Evolutionary conservation across 2,329 filamentous ascomycete species (phyloP), one percentile per base, ranked within the genome.

Genomic region (Pseudogymnoascus sp.): DNA sequence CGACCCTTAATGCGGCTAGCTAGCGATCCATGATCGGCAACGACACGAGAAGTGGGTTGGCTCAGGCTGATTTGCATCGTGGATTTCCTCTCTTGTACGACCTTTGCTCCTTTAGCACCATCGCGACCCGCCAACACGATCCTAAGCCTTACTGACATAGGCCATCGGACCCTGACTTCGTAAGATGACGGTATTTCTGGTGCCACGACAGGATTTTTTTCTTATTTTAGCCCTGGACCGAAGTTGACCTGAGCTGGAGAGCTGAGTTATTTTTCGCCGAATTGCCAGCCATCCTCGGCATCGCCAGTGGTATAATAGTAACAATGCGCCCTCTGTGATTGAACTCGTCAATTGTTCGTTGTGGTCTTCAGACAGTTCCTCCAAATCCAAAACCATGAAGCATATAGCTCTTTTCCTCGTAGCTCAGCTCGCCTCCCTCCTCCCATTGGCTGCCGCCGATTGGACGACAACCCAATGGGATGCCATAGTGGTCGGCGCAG

Each of bases 401-500:
- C 17, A 57, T 15, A 57, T 21, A 57, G 17, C 50, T 33, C 50
- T 57, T 21, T 33, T 57, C 2, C 50, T 57, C 28, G 50, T 57
- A 57, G 50, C 50, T 21, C 50, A 57, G 17, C 50, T 57, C n/a
- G 50, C 50, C 28, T 61, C 21, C 60, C 19, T 61, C 5, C 59
- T 61, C n/a, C 33, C 35, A 33, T 57, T 57, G 50, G 50, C 50
- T 28, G 28, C 28, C 5, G 44, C 42, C 4, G 65, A 69, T 17
- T 75, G 73, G 73, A 64, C 66, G 7, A 59, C 50, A 10, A 62
- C 72, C 47, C 62, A 70, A 65, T 76, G 72, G 65, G 71, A 72
- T 65, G 69, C 68, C 36, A 80, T 82, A 57, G 71, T 82, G 15
- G 75, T 81, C 17, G 79, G 79, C n/a, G 78, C 79, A 36, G 81